phyloP scores from a whole-genome alignment of 1,284 basidiomycete genomes.

The Laetiporus sulphureus region DNA sequence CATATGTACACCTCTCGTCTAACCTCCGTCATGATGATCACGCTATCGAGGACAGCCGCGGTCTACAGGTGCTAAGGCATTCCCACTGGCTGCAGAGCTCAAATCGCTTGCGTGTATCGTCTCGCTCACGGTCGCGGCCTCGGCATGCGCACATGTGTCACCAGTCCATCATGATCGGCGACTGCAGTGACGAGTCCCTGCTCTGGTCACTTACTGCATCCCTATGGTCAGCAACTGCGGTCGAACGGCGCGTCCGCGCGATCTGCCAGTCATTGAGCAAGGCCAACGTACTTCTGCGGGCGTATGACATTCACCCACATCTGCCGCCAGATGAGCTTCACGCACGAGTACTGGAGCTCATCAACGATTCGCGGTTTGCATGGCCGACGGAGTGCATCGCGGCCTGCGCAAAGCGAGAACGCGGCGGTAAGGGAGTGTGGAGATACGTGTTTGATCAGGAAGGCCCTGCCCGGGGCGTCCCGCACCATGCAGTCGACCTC shows the following conservation, averaged over 20 bases:
- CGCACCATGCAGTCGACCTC: constrained; percentile 64
- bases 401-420: constrained; percentile 32
- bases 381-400: constrained; percentile 67
- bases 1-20: constrained; percentile 23
- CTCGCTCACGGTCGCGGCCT: constrained; percentile 23
- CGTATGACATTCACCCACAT: constrained; percentile 59
- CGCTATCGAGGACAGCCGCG: constrained; percentile 17
- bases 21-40: constrained; percentile 19
- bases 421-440: constrained; percentile 55
- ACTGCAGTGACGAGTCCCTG: constrained; percentile 58
- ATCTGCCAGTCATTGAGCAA: constrained; percentile 62
- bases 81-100: constrained; percentile 21
- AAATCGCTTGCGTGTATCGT: constrained; percentile 20
- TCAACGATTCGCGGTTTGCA: constrained; percentile 64
- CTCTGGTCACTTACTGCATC: constrained; percentile 53
- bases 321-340: constrained; percentile 56
- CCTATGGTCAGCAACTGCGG: constrained; percentile 52
- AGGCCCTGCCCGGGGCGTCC: constrained; percentile 49
- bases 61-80: constrained; percentile 19
- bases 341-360: constrained; percentile 59
- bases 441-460: constrained; percentile 78
- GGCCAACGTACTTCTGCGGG: constrained; percentile 51
- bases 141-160: constrained; percentile 25
- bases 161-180: constrained; percentile 70
- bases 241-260: constrained; percentile 60